Conservation (phyloP, 345 rosid species). For the Brassica carinata region DNA sequence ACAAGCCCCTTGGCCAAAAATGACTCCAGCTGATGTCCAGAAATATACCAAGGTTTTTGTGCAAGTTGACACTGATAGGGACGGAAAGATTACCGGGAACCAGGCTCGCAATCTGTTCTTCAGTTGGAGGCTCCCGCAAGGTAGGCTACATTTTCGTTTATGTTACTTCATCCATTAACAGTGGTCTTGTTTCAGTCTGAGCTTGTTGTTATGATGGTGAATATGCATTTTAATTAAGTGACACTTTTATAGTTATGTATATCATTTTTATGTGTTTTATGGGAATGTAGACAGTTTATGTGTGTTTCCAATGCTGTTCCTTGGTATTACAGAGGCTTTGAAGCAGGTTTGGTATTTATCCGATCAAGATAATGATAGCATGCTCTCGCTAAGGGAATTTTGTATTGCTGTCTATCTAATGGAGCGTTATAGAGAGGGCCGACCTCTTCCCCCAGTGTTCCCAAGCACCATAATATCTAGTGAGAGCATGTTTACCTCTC, state of each 20-base stretch:
- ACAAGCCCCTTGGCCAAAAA: slow-evolving; percentile 81
- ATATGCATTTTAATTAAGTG: neutral
- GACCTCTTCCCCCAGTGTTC: slow-evolving; percentile 78
- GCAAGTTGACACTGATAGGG: slow-evolving; percentile 95
- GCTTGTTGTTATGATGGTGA: slow-evolving; percentile 12
- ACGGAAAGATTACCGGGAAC: slow-evolving; percentile 87
- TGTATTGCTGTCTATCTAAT: slow-evolving; percentile 91
- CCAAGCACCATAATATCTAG: slow-evolving; percentile 64
- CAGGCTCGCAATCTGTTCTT: slow-evolving; percentile 89
- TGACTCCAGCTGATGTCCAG: slow-evolving; percentile 80
- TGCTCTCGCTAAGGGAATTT: slow-evolving; percentile 95
- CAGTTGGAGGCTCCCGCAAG: slow-evolving; percentile 98
- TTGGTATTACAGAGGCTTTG: slow-evolving; percentile 80
- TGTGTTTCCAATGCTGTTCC: slow-evolving; percentile 21
- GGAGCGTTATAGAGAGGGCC: slow-evolving; percentile 94
- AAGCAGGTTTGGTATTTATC: slow-evolving; percentile 96
- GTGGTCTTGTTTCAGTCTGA: neutral
- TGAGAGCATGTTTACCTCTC: slow-evolving; percentile 56
- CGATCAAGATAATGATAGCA: slow-evolving; percentile 97
- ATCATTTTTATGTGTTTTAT: slow-evolving; percentile 3
- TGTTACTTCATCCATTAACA: slow-evolving; percentile 21
- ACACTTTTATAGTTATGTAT: neutral
- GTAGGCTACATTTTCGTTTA: slow-evolving; percentile 45
- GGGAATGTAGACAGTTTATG: slow-evolving; percentile 6
- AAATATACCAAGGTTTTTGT: slow-evolving; percentile 84